These are phyloP conservation scores for Gonapodya sp. DNA, from an alignment of 192 early-diverging fungal species.

Conservation along the genomic window DNA sequence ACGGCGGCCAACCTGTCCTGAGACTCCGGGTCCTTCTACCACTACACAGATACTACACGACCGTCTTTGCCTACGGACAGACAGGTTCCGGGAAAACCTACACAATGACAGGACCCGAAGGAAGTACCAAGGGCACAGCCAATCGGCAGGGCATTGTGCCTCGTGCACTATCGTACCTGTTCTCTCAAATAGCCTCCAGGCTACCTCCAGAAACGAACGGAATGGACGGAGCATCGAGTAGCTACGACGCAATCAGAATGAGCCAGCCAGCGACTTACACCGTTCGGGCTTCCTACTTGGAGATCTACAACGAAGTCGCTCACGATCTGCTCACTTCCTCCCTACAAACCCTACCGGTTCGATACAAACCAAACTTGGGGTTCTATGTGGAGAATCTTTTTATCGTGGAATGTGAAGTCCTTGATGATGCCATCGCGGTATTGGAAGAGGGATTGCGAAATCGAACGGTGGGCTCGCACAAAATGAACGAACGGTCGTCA, in stretches of 20 bases:
- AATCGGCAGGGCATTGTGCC: neutral
- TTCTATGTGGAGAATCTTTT: slow-evolving; percentile 47
- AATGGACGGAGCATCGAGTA: neutral
- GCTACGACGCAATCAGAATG: slow-evolving; percentile 43
- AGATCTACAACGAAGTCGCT: slow-evolving; percentile 53
- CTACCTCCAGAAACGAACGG: neutral
- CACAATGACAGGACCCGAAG: slow-evolving; percentile 55
- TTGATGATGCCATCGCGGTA: slow-evolving; percentile 42
- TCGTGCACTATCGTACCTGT: neutral
- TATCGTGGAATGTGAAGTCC: slow-evolving; percentile 34
- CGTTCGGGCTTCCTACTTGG: slow-evolving; percentile 69
- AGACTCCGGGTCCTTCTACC: neutral
- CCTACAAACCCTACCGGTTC: slow-evolving; percentile 27
- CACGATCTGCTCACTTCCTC: slow-evolving; percentile 61
- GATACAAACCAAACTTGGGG: slow-evolving; percentile 77
- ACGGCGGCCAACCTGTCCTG: neutral
- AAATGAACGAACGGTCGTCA: slow-evolving; percentile 43
- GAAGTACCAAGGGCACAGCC: neutral
- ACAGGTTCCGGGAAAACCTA: slow-evolving; percentile 96
- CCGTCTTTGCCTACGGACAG: slow-evolving; percentile 99
- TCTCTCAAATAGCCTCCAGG: neutral
- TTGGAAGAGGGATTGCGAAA: slow-evolving; percentile 47
- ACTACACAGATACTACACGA: slow-evolving; percentile 86
- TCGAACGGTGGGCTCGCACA: slow-evolving; percentile 39
- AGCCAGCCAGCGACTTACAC: slow-evolving; percentile 86